Base-by-base conservation (phyloP, 164 flowering plant genomes). In the Vitis labrusca region DNA sequence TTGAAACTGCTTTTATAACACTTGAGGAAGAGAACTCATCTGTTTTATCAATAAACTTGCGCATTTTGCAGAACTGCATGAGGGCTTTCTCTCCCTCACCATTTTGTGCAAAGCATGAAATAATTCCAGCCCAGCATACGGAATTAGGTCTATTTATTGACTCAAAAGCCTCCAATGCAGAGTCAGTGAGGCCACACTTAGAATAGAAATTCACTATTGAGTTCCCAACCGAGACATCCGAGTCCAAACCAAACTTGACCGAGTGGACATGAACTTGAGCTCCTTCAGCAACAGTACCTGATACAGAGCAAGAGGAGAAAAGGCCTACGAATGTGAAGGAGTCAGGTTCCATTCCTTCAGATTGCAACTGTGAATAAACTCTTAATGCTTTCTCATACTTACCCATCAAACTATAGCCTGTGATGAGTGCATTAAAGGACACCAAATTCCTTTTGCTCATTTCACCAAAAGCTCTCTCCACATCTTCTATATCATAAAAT, bases 361-460 rank as follows among this genome's bases (percentile, higher is more conserved):
- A 9, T 0, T 61, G 71, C 68, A 71, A 56, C 37, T 30, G 14
- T 16, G 48, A 52, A 51, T 74, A 78, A 15, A 53, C 50, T 71
- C 29, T 57, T 47, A 74, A 51, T 0, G 78, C 67, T 11, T 74
- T 70, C 55, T 67, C 69, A 37, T 71, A 61, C 17, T 47, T 69
- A 67, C 76, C 76, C 32, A 9, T 23, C 63, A 71, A 60, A 54
- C 81, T 63, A 16, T 71, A 71, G 48, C 81, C 78, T 3, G 75
- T 71, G n/a, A 78, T 72, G 2, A 78, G 78, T 1, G 81, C 81
- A 66, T 78, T 78, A 53, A 67, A 78, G 32, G 81, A 66, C 17
- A 78, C 55, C 58, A 72, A 54, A 56, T 68, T 78, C 59, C 60
- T 71, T 15, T 10, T 55, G 0, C 51, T 14, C 68, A 74, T 74